Conservation (phyloP, 495 filamentous ascomycete species). For the Rhizodiscina lignyota region DNA sequence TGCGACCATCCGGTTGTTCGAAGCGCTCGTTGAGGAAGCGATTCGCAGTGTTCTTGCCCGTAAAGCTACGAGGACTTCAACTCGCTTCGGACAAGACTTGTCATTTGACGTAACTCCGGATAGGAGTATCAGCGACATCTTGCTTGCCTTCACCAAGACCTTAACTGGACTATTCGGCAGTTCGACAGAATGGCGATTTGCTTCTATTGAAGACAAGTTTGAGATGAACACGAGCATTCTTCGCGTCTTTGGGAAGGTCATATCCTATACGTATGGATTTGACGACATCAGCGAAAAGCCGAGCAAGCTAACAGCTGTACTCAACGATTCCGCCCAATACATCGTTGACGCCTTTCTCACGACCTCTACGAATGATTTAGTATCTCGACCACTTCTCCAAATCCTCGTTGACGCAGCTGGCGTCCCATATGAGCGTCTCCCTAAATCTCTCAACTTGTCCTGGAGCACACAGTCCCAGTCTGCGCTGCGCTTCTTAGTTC, state of each 20-base stretch:
- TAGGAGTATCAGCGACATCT: constrained; percentile 53
- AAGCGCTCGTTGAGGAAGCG: constrained; percentile 58
- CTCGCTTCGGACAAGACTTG: constrained; percentile 39
- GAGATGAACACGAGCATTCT: constrained; percentile 43
- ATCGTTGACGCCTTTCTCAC: constrained; percentile 62
- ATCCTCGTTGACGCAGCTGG: constrained; percentile 43
- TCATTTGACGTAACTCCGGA: constrained; percentile 39
- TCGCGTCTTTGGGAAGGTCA: constrained; percentile 48
- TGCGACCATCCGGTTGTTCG: constrained; percentile 54
- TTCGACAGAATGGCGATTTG: constrained; percentile 68
- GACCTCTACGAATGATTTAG: constrained; percentile 45
- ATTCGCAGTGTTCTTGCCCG: constrained; percentile 54
- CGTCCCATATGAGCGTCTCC: constrained; percentile 44
- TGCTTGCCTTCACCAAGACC: constrained; percentile 52
- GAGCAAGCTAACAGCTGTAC: constrained; percentile 42
- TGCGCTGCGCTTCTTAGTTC: constrained; percentile 47
- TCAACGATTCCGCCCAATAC: constrained; percentile 55
- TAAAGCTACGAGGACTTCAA: constrained; percentile 35
- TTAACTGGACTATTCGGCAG: constrained; percentile 71
- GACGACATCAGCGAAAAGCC: constrained; percentile 37
- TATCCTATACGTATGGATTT: constrained; percentile 56
- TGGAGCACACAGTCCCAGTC: constrained; percentile 46
- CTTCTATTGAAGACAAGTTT: constrained; percentile 44
- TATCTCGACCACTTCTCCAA: constrained; percentile 61
- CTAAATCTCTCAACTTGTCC: constrained; percentile 35